These are phyloP conservation scores for Penicillium diatomitis DNA, from an alignment of 495 filamentous ascomycete genomes.

Conservation along the genomic window DNA sequence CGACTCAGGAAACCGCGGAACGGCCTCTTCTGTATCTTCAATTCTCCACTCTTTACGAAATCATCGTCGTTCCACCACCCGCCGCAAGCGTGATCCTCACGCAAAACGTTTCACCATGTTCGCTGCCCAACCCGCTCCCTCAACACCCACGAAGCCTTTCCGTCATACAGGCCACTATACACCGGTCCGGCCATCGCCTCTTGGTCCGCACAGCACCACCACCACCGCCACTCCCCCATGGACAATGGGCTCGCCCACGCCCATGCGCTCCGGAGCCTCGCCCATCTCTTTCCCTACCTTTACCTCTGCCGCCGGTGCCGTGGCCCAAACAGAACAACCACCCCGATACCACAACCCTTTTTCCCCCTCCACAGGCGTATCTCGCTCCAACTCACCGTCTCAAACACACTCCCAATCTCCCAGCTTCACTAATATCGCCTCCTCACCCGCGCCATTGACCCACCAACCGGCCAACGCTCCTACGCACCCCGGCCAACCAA, in stretches of 20 bases:
- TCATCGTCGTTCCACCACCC: no score
- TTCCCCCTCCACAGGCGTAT: no score
- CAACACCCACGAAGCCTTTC: constrained; percentile 29
- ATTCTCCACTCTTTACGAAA: no score
- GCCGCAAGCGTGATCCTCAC: background rate
- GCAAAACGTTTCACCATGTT: constrained; percentile 15
- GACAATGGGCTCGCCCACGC: constrained; percentile 16
- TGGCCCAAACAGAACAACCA: constrained; percentile 7
- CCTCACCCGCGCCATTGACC: background rate
- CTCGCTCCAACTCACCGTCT: background rate
- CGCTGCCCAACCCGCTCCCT: constrained; percentile 30
- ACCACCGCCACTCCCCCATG: constrained; percentile 22
- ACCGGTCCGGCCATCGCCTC: constrained; percentile 43
- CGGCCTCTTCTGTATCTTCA: no score
- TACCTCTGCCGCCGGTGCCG: background rate
- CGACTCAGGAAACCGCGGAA: no score
- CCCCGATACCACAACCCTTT: constrained; percentile 1
- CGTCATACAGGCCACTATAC: constrained; percentile 34
- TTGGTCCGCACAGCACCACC: constrained; percentile 26
- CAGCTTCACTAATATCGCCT: constrained; percentile 3
- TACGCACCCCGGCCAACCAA: background rate
- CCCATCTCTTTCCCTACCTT: constrained; percentile 9
- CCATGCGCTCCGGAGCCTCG: background rate
- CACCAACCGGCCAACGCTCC: background rate
- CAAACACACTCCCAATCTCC: constrained; percentile 1